phyloP scores from a whole-genome alignment of 352 stramenopile species.

The Phytophthora pini region DNA sequence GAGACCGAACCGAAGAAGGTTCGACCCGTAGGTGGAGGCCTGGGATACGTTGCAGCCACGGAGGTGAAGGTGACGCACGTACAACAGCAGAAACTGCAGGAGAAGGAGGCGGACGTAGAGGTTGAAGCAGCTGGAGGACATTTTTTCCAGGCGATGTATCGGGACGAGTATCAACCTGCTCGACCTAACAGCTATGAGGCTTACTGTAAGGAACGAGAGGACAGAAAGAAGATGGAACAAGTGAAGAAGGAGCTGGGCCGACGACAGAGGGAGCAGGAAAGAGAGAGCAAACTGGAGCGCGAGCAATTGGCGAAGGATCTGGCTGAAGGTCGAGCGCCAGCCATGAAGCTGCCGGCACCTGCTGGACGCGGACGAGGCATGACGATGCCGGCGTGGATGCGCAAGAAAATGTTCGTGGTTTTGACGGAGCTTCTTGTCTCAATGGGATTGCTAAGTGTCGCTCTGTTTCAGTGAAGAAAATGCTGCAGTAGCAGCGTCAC shows the following conservation, averaged over 20 bases:
- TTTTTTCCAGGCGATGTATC: conserved; percentile 80
- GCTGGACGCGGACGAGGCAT: conserved; percentile 86
- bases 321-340: conserved; percentile 65
- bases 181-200: conserved; percentile 91
- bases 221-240: conserved; percentile 80
- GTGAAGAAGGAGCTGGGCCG: conserved; percentile 84
- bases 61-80: conserved; percentile 45
- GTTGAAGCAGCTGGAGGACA: conserved; percentile 29
- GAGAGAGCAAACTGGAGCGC: conserved; percentile 70
- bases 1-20: conserved; percentile 13
- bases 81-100: conserved; percentile 16
- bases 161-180: conserved; percentile 88
- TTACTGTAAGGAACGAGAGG: conserved; percentile 82
- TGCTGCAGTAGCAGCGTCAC: conserved; percentile 23
- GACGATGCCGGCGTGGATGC: conserved; percentile 94
- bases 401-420: conserved; percentile 85
- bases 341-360: conserved; percentile 52
- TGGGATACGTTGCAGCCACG: conserved; percentile 54
- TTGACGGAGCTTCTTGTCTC: neutral
- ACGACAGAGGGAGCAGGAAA: conserved; percentile 76
- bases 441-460: conserved; percentile 12
- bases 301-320: conserved; percentile 77
- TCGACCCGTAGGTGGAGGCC: conserved; percentile 11
- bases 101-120: conserved; percentile 23
- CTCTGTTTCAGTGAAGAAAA: conserved; percentile 65